Evolutionary conservation across 345 rosid species (phyloP), one percentile per base, ranked within the genome.

Genomic region (Rubroshorea leprosula): DNA sequence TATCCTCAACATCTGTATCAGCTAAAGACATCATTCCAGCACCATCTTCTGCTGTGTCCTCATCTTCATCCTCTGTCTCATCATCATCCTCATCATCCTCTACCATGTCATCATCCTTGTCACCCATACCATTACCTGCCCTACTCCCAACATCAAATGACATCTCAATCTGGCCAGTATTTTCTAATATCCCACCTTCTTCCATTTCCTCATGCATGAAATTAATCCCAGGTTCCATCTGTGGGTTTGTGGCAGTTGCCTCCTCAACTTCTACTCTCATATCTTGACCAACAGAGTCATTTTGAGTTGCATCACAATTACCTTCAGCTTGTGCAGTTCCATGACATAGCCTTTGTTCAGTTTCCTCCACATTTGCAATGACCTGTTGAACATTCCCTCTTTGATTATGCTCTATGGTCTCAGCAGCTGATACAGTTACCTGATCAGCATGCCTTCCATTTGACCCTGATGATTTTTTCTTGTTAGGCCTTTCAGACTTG

Each of bases 1-100:
- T 92, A 69, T 91, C 98, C 58, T 92, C 98, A 59, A 76, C 95
- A 69, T 92, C 96, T 54, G 95, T 92, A 76, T 87, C 98, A 61
- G 85, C 90, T 21, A 89, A 78, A 57, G 96, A 89, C 93, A 89
- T 92, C 84, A 86, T 80, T 31, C 89, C 93, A 61, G 89, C 85
- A 77, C 96, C 97, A 75, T 89, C 97, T 75, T 84, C 98, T 56
- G 87, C 86, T 71, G 80, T 78, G 65, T 85, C 96, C 63, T 86
- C 97, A 69, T 92, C 98, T 60, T 91, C 98, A 38, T 88, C 96
- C 61, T 89, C 98, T 50, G 81, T 95, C 20, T 88, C 98, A 23
- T 83, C 96, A 44, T 88, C 94, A 20, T 86, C 94, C 20, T 81
- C 94, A 1, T 83, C 89, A 38, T 84, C 96, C 60, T 92, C 98